Base-by-base conservation (phyloP, 2,329 filamentous ascomycete genomes). In the Tolypocladium ovalisporum region DNA sequence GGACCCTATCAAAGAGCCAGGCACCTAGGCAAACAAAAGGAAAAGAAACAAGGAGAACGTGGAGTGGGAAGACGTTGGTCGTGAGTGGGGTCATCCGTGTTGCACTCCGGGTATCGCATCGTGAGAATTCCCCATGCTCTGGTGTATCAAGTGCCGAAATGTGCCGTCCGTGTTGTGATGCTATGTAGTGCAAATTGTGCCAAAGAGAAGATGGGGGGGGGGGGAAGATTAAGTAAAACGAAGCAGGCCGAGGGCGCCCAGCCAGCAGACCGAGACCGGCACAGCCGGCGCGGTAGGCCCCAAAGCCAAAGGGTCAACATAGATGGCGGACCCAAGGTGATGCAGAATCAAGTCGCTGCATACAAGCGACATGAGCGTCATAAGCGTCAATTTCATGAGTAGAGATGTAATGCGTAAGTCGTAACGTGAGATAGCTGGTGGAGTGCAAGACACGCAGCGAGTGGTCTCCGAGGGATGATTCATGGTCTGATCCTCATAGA, bases 91-190 rank as follows among this genome's bases (percentile, higher is more conserved):
- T 64, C 64, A 67, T 62, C 65, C 67, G 65, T 63, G 63, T 68
- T 68, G 70, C 70, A 70, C 70, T 73, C 71, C 70, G 71, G 71
- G 71, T 73, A 73, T 73, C 71, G 44, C 24, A 68, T 69, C 62
- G 62, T 68, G 29, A 53, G 24, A 49, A 60, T 53, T 60, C 66
- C 68, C 66, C 67, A 70, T 71, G 69, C 68, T 67, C 57, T 68
- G 65, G 64, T 69, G 65, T 71, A 70, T 69, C 63, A 66, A 62
- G 59, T 67, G 61, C 59, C 56, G 52, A 66, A 65, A 56, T 65
- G 67, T 68, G 66, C 66, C 65, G 67, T 66, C 66, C 65, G 66
- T 66, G 66, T 64, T 65, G 65, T 65, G 65, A 66, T 67, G 62
- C 67, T 63, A 64, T 65, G 60, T 51, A 15, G 27, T 51, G 47